A percentile compares a stretch with the other conserved stretches of the same genome.
These are phyloP conservation scores for Hebeloma cylindrosporum DNA, from an alignment of 768 basidiomycete genomes.

Conservation along the genomic window DNA sequence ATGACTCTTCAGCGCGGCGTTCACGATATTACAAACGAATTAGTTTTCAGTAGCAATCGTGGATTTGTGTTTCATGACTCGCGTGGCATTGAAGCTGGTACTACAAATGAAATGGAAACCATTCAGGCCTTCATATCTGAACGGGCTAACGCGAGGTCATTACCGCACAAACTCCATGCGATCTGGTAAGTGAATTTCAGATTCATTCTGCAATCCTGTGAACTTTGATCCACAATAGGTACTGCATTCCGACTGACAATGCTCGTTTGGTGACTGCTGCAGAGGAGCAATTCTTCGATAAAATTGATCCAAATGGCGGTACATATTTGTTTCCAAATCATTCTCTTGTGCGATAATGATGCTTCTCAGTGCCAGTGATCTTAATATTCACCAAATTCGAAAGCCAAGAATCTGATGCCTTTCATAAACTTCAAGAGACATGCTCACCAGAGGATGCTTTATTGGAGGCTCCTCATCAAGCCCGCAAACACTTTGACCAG, in stretches of 20 bases:
- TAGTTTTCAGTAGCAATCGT: slow-evolving; percentile 23
- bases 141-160: not conserved
- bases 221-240: not conserved
- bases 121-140: not conserved
- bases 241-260: not conserved
- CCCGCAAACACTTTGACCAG: too few species aligned
- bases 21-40: slow-evolving; percentile 22
- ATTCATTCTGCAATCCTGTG: not conserved
- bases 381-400: slow-evolving; percentile 6
- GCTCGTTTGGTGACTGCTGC: not conserved
- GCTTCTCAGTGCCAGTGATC: slow-evolving; percentile 1
- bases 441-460: too few species aligned
- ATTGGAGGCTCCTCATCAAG: too few species aligned
- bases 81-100: slow-evolving; percentile 24
- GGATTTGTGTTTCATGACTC: slow-evolving; percentile 30
- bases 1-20: slow-evolving; percentile 17
- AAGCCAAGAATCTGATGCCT: too few species aligned
- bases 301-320: not conserved
- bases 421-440: too few species aligned
- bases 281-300: slow-evolving; percentile 1
- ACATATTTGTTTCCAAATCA: not conserved
- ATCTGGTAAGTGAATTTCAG: not conserved
- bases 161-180: not conserved
- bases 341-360: not conserved
- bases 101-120: not conserved